phyloP scores from a whole-genome alignment of 257 asterid species.

The Phtheirospermum japonicum region DNA sequence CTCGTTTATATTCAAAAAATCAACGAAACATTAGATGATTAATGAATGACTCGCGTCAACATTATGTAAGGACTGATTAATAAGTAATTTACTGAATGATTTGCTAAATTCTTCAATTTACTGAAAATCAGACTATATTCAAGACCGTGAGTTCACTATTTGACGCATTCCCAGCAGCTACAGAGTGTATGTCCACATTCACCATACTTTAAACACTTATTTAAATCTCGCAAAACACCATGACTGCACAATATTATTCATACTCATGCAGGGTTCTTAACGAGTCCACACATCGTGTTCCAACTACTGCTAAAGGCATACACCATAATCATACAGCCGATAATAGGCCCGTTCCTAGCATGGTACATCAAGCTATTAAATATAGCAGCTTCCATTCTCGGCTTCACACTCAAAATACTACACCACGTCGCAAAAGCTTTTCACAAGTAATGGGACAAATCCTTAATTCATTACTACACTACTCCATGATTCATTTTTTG shows the following conservation, averaged over 20 bases:
- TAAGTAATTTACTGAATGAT: background rate
- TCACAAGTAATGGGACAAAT: conserved; percentile 8
- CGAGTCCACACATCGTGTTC: conserved; percentile 46
- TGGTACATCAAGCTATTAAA: conserved; percentile 57
- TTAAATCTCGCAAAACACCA: background rate
- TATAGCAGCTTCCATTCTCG: conserved; percentile 34
- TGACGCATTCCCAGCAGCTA: conserved; percentile 68
- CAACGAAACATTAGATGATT: too few species aligned
- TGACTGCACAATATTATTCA: conserved; percentile 17
- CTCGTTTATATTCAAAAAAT: too few species aligned
- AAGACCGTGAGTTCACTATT: conserved; percentile 48
- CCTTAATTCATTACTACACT: conserved; percentile 3
- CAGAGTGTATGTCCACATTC: conserved; percentile 49
- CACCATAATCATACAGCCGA: conserved; percentile 35
- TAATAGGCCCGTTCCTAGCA: conserved; percentile 47
- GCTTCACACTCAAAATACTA: conserved; percentile 39
- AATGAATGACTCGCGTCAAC: too few species aligned
- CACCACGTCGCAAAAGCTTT: conserved; percentile 36
- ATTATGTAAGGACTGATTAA: too few species aligned
- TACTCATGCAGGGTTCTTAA: conserved; percentile 61
- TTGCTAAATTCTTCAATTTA: background rate
- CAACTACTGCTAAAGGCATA: conserved; percentile 44
- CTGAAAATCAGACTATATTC: conserved; percentile 47
- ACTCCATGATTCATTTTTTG: background rate
- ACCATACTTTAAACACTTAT: background rate